Evolutionary conservation across 495 filamentous ascomycete genomes (phyloP).

Genomic region (Rhypophila decipiens): DNA sequence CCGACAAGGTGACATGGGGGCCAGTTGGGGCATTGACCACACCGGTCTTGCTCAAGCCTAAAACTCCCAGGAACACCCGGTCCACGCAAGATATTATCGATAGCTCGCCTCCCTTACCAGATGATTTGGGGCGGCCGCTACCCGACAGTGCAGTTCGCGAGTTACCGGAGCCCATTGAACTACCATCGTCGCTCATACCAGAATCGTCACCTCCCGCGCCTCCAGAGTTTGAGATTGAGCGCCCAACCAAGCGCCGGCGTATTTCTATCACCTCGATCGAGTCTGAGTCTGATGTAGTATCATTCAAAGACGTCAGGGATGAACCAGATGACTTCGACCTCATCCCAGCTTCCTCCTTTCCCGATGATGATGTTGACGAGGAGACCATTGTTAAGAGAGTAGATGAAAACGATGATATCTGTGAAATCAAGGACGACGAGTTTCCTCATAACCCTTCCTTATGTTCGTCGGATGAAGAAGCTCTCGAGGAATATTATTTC

Average conservation of each 20-base stretch:
- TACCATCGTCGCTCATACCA: constrained; percentile 20
- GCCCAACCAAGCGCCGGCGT: constrained; percentile 23
- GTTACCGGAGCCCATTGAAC: constrained; percentile 29
- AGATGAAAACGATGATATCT: not conserved
- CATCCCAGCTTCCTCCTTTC: not conserved
- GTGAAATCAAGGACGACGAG: not conserved
- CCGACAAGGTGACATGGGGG: constrained; percentile 4
- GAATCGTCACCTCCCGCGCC: constrained; percentile 11
- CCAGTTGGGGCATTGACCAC: constrained; percentile 10
- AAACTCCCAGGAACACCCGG: constrained; percentile 6
- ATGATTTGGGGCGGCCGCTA: constrained; percentile 8
- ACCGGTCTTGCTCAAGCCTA: constrained; percentile 13
- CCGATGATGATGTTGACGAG: not conserved
- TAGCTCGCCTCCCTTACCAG: constrained; percentile 10
- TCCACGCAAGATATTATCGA: constrained; percentile 24
- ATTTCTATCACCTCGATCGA: constrained; percentile 16
- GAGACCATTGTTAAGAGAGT: not conserved
- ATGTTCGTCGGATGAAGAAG: not conserved
- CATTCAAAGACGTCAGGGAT: constrained; percentile 6
- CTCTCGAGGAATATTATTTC: not conserved
- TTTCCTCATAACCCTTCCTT: not conserved
- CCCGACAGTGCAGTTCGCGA: constrained; percentile 4
- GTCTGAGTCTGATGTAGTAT: constrained; percentile 12
- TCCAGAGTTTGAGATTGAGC: constrained; percentile 1
- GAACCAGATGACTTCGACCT: constrained; percentile 1